Conservation (phyloP, 2,329 filamentous ascomycete genomes). For the Aspergillus hiratsukae region DNA sequence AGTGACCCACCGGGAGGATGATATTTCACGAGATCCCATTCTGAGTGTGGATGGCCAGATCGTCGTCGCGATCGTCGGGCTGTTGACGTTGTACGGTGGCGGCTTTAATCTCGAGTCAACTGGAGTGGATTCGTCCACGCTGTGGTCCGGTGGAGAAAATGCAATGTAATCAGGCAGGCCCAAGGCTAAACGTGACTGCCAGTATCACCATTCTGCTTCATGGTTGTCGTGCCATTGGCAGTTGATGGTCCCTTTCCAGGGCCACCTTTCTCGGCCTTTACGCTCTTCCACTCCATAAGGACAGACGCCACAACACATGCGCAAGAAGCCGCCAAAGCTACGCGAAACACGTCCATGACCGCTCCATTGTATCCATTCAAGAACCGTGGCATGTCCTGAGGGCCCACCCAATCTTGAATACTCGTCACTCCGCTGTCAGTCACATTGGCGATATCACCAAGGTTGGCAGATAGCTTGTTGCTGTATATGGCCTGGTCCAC, state of each 20-base stretch:
- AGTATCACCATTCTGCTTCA: background rate
- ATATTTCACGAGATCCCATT: background rate
- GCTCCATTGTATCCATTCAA: background rate
- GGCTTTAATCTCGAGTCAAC: background rate
- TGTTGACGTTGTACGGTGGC: background rate
- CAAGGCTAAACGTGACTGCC: background rate
- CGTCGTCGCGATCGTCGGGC: background rate
- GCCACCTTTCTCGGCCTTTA: background rate
- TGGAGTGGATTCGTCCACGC: too few species aligned
- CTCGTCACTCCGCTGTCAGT: background rate
- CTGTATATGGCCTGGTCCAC: background rate
- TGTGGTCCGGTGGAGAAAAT: background rate
- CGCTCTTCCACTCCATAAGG: background rate
- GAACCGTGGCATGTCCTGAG: background rate
- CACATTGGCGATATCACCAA: background rate
- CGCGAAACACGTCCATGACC: background rate
- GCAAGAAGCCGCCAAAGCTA: background rate
- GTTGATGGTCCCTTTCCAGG: background rate
- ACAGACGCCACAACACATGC: background rate
- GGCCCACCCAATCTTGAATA: background rate
- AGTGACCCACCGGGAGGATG: background rate
- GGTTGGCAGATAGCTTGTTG: background rate
- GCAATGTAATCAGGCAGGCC: background rate
- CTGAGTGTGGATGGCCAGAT: background rate
- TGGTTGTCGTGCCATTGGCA: background rate